Conservation (phyloP, 164 flowering plant species). For the Brasenia schreberi region DNA sequence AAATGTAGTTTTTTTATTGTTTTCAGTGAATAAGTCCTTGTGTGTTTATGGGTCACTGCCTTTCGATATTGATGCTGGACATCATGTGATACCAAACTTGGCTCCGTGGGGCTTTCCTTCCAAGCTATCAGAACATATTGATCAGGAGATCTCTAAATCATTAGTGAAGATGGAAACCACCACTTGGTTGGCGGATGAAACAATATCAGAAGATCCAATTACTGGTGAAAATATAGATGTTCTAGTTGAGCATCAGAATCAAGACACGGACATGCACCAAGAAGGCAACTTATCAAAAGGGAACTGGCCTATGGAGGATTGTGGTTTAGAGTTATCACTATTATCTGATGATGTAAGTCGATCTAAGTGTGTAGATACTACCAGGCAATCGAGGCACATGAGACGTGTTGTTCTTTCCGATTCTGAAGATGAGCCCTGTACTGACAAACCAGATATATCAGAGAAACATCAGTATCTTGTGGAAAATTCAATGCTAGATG, state of each 20-base stretch:
- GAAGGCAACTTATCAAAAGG: conserved; percentile 55
- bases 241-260: conserved; percentile 11
- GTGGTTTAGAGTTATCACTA: conserved; percentile 12
- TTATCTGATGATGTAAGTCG: conserved; percentile 18
- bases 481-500: conserved; percentile 3
- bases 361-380: conserved; percentile 20
- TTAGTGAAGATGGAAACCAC: conserved; percentile 26
- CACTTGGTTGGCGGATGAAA: conserved; percentile 10
- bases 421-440: conserved; percentile 44
- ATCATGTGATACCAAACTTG: conserved; percentile 42
- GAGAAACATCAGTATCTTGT: conserved; percentile 2
- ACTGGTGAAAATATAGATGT: conserved; percentile 11
- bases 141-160: conserved; percentile 46
- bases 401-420: conserved; percentile 37
- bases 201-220: conserved; percentile 20
- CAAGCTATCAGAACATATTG: conserved; percentile 51
- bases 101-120: conserved; percentile 61
- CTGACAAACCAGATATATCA: conserved; percentile 9
- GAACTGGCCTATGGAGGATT: conserved; percentile 25
- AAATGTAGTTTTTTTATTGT: background rate
- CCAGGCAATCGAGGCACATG: background rate
- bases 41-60: conserved; percentile 19
- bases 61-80: conserved; percentile 59
- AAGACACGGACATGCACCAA: conserved; percentile 32
- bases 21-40: conserved; percentile 26